Base-by-base conservation (phyloP, 1,139 yeast species). In the Sugiyamaella novakii region DNA sequence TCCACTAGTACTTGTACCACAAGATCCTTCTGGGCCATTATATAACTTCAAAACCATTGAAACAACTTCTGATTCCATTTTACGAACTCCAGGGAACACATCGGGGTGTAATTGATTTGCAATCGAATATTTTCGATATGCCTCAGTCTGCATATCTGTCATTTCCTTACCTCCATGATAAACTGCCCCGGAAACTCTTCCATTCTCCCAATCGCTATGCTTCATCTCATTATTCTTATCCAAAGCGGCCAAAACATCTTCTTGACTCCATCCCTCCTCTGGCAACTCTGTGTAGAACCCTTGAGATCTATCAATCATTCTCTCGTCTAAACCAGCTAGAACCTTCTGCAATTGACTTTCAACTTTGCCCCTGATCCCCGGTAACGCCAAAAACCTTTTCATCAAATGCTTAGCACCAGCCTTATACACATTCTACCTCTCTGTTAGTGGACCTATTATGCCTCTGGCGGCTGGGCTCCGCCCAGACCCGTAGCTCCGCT, bases 101-200 rank as follows among this genome's bases (percentile, higher is more conserved):
- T 92, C 98, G 0, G 98, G 98, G 63, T 92, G 98, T 50, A 92
- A 74, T 67, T 92, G 98, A 68, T 92, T 92, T 3, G 97, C 89
- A 21, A 91, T 89, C 5, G 94, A 80, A 66, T 80, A 91, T 61
- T 78, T 77, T 46, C 80, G 78, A 64, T 82, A 91, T 0, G 96
- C 94, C 47, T 78, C 70, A 2, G 94, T 71, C 67, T 92, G 98
- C 43, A 92, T 70, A 29, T 77, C 71, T 40, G 87, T 74, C 50
- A 91, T 70, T 12, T 84, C 87, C 14, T 77, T 73, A 5, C 97
- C 97, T 28, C 98, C 98, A 61, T 92, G 98, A 62, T 92, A 92
- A 5, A 92, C 98, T 0, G 97, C 98, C 11, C 98, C 98, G 27
- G 95, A 85, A 1, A 91, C 87, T 55, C 81, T 76, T 5, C 98